A percentile compares a stretch with the other conserved stretches of the same genome.
phyloP scores from a whole-genome alignment of 805 yeast genomes.

The Deakozyma indianensis region DNA sequence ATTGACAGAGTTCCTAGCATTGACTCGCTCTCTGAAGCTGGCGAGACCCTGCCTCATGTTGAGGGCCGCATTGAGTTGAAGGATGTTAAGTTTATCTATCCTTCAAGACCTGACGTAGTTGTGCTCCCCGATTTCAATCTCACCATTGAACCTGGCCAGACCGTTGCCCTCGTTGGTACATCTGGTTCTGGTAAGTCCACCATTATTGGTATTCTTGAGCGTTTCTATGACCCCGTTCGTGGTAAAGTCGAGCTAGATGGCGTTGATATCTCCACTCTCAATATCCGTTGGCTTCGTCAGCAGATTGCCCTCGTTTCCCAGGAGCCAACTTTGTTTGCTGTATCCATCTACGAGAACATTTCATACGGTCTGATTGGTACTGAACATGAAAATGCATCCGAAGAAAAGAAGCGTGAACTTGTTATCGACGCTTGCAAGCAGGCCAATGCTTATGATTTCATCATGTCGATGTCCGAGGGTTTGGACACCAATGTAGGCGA shows the following conservation, averaged over 20 bases:
- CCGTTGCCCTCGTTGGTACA: slow-evolving; percentile 92
- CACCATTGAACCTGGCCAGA: slow-evolving; percentile 73
- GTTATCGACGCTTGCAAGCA: slow-evolving; percentile 23
- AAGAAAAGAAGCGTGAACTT: slow-evolving; percentile 23
- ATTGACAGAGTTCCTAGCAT: slow-evolving; percentile 29
- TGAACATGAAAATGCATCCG: slow-evolving; percentile 39
- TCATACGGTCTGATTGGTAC: slow-evolving; percentile 70
- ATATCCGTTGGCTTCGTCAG: slow-evolving; percentile 59
- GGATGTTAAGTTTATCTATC: slow-evolving; percentile 82
- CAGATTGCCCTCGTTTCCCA: slow-evolving; percentile 87
- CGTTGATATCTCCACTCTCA: slow-evolving; percentile 58
- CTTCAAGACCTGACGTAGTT: slow-evolving; percentile 60
- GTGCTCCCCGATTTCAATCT: slow-evolving; percentile 67
- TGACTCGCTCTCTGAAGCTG: slow-evolving; percentile 20
- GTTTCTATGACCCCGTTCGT: slow-evolving; percentile 68
- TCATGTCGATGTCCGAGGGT: slow-evolving; percentile 62
- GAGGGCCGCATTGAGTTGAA: slow-evolving; percentile 64
- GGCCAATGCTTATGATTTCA: slow-evolving; percentile 27
- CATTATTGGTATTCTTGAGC: slow-evolving; percentile 63
- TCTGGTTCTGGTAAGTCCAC: slow-evolving; percentile 96
- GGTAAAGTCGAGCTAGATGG: slow-evolving; percentile 79
- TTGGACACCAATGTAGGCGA: slow-evolving; percentile 56
- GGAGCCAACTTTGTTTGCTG: slow-evolving; percentile 88
- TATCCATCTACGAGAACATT: slow-evolving; percentile 73
- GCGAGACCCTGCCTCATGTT: slow-evolving; percentile 13